phyloP scores from a whole-genome alignment of 2,329 filamentous ascomycete genomes.

The Aquanectria penicillioides region DNA sequence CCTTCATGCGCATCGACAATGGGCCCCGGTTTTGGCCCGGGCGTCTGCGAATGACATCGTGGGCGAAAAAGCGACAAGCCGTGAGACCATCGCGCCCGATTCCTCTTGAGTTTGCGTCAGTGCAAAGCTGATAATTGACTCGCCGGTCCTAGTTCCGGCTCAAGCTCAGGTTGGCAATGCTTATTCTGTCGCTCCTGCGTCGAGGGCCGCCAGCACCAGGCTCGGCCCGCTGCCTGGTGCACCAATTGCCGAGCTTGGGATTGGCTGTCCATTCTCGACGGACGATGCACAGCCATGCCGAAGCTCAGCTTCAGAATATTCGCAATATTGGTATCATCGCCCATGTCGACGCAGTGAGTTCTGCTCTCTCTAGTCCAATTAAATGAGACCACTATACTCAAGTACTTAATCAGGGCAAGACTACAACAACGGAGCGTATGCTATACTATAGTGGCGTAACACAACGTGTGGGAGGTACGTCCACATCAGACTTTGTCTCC shows the following conservation, averaged over 20 bases:
- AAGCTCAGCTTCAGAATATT: constrained; percentile 61
- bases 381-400: background rate
- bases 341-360: constrained; percentile 86
- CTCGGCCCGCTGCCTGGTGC: constrained; percentile 33
- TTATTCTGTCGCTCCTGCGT: constrained; percentile 36
- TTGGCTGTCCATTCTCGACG: constrained; percentile 25
- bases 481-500: background rate
- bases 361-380: too few species aligned
- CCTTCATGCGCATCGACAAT: background rate
- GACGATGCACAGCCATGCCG: constrained; percentile 33
- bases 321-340: constrained; percentile 98
- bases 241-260: constrained; percentile 35
- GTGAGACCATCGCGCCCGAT: constrained; percentile 19
- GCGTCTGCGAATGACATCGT: constrained; percentile 29
- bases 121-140: constrained; percentile 28
- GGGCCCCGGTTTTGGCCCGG: constrained; percentile 10
- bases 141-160: constrained; percentile 21
- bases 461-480: constrained; percentile 78
- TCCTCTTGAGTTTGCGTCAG: constrained; percentile 9
- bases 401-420: constrained; percentile 74
- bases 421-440: constrained; percentile 98
- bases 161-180: constrained; percentile 31
- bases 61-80: constrained; percentile 26
- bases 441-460: constrained; percentile 95
- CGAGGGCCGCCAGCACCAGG: constrained; percentile 30